These are phyloP conservation scores for Cymodocea nodosa DNA, from an alignment of 116 monocot genomes.

Conservation along the genomic window DNA sequence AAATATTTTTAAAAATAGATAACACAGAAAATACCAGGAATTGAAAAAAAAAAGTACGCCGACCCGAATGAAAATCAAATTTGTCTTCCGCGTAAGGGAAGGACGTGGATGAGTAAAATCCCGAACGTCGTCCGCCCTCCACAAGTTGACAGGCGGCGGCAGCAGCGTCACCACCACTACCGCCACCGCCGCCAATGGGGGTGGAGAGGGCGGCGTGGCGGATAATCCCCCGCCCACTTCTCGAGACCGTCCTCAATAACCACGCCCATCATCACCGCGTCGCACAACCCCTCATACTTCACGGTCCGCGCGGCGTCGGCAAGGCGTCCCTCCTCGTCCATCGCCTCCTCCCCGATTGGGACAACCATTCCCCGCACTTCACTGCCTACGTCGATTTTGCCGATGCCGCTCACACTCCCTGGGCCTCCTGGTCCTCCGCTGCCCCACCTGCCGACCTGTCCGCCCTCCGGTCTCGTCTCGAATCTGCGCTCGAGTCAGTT, in stretches of 20 bases:
- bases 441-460: slow-evolving; percentile 15
- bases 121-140: no score
- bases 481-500: slow-evolving; percentile 49
- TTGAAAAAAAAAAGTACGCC: no score
- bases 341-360: slow-evolving; percentile 51
- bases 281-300: slow-evolving; percentile 86
- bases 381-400: slow-evolving; percentile 77
- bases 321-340: slow-evolving; percentile 72
- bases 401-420: slow-evolving; percentile 14
- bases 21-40: no score
- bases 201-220: slow-evolving; percentile 5
- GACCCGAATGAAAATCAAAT: no score
- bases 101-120: no score
- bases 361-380: slow-evolving; percentile 39
- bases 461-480: slow-evolving; percentile 33
- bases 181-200: background rate
- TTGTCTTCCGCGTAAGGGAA: no score
- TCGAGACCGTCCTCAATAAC: slow-evolving; percentile 87
- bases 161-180: no score
- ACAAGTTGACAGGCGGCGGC: no score
- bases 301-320: slow-evolving; percentile 93
- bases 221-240: slow-evolving; percentile 60
- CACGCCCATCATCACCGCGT: slow-evolving; percentile 72
- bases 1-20: no score
- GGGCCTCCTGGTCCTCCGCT: slow-evolving; percentile 19